A percentile compares a stretch with the other conserved stretches of the same genome.
Evolutionary conservation across 768 basidiomycete genomes (phyloP).

Genomic region (Amanita thiersii): DNA sequence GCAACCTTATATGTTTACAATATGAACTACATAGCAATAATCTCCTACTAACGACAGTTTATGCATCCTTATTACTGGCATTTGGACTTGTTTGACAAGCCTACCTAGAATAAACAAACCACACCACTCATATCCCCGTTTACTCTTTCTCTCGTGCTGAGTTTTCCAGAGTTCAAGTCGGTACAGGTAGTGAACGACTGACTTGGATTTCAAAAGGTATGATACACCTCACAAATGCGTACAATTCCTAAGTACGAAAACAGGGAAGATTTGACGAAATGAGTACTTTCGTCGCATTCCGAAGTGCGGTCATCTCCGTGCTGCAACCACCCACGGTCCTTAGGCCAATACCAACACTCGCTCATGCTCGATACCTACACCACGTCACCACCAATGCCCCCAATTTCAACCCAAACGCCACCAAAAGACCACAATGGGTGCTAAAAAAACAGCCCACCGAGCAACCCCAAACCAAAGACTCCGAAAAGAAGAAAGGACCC

Average conservation of each 20-base stretch:
- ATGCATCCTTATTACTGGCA: no score
- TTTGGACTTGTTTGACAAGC: no score
- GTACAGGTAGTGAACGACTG: no score
- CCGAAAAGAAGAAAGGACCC: slow-evolving; percentile 17
- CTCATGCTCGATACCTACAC: slow-evolving; percentile 7
- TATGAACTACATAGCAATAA: not conserved
- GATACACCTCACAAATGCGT: no score
- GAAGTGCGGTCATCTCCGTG: slow-evolving; percentile 17
- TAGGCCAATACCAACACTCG: slow-evolving; percentile 7
- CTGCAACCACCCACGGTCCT: slow-evolving; percentile 8
- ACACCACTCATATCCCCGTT: no score
- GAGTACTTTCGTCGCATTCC: slow-evolving; percentile 24
- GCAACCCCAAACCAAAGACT: not conserved
- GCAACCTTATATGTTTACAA: not conserved
- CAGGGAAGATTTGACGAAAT: slow-evolving; percentile 13
- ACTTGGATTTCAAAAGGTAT: no score
- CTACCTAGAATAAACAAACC: no score
- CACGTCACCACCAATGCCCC: slow-evolving; percentile 15
- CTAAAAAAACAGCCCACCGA: not conserved
- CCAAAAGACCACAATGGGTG: no score
- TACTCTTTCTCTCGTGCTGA: no score
- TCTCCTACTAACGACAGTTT: no score
- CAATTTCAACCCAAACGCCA: not conserved
- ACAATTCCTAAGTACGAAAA: no score
- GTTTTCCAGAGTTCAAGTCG: no score